A percentile compares a stretch with the other conserved stretches of the same genome.
These are phyloP conservation scores for Panicum hallii DNA, from an alignment of 202 grass and related monocot species.

Conservation along the genomic window DNA sequence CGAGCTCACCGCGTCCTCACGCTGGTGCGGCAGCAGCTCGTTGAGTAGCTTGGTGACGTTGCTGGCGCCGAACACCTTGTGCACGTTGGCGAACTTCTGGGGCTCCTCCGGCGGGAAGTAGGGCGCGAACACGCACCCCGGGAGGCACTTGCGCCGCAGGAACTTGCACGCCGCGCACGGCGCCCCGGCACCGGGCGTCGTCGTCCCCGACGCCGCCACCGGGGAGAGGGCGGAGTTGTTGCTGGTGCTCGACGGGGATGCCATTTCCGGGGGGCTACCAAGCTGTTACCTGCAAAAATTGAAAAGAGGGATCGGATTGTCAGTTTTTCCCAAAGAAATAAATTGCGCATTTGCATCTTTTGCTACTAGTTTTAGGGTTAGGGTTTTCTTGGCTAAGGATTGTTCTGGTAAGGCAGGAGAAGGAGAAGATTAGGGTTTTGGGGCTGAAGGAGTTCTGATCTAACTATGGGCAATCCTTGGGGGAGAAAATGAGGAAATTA, in stretches of 20 bases:
- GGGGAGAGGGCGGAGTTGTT: slow-evolving; percentile 47
- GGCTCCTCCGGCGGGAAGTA: slow-evolving; percentile 92
- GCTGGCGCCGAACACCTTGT: slow-evolving; percentile 89
- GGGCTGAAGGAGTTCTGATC: slow-evolving; percentile 32
- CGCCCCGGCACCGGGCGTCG: slow-evolving; percentile 55
- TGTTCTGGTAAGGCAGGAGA: slow-evolving; percentile 17
- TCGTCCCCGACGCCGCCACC: slow-evolving; percentile 18
- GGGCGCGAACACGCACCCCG: slow-evolving; percentile 87
- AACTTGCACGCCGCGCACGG: slow-evolving; percentile 95
- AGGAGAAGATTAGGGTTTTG: slow-evolving; percentile 53
- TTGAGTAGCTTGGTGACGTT: slow-evolving; percentile 95
- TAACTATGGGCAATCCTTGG: slow-evolving; percentile 31
- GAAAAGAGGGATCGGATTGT: slow-evolving; percentile 27
- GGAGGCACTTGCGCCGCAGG: slow-evolving; percentile 82
- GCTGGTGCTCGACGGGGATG: slow-evolving; percentile 57
- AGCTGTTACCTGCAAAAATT: slow-evolving; percentile 29
- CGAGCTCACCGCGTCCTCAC: slow-evolving; percentile 90
- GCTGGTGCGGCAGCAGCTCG: slow-evolving; percentile 82
- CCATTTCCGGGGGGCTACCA: slow-evolving; percentile 29
- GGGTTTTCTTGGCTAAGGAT: slow-evolving; percentile 58
- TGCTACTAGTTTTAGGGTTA: slow-evolving; percentile 57
- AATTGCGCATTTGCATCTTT: not conserved
- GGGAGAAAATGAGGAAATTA: slow-evolving; percentile 26
- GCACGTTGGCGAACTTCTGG: slow-evolving; percentile 88
- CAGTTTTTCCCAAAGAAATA: slow-evolving; percentile 14